These are phyloP conservation scores for Phoma sp. DNA, from an alignment of 2,329 filamentous ascomycete species.

Conservation along the genomic window DNA sequence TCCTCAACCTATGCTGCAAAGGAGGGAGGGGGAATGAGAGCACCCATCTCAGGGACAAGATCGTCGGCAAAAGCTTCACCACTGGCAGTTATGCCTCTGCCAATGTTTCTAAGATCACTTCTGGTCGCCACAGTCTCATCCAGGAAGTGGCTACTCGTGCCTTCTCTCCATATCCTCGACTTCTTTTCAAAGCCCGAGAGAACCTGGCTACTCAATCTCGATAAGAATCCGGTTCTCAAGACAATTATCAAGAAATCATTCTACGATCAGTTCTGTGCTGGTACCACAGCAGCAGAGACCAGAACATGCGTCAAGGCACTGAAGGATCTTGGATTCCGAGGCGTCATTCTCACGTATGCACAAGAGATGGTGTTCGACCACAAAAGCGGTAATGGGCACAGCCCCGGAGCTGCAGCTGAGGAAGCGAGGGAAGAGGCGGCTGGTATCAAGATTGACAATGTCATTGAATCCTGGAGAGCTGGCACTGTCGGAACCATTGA, in stretches of 20 bases:
- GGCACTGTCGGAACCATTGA: conserved; percentile 40
- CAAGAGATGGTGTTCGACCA: conserved; percentile 64
- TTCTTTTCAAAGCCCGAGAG: conserved; percentile 50
- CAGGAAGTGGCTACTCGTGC: conserved; percentile 50
- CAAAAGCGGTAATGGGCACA: conserved; percentile 30
- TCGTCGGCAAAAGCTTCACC: conserved; percentile 11
- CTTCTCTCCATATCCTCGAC: conserved; percentile 47
- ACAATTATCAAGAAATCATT: conserved; percentile 78
- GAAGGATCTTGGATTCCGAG: conserved; percentile 77
- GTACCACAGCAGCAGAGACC: conserved; percentile 74
- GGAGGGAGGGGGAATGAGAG: background rate
- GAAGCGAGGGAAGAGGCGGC: conserved; percentile 9
- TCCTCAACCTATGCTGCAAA: conserved; percentile 15
- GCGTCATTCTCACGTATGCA: conserved; percentile 85
- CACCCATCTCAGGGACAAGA: conserved; percentile 12
- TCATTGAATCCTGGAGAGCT: conserved; percentile 47
- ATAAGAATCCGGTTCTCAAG: conserved; percentile 75
- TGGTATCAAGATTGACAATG: conserved; percentile 22
- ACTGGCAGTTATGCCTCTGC: conserved; percentile 35
- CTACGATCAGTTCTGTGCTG: conserved; percentile 90
- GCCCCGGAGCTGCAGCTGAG: conserved; percentile 20
- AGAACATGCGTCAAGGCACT: conserved; percentile 64
- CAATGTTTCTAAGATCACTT: conserved; percentile 39
- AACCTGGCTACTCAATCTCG: conserved; percentile 61
- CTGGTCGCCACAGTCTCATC: conserved; percentile 57